Evolutionary conservation across 2,329 filamentous ascomycete genomes (phyloP).

Genomic region (Diplodia corticola): DNA sequence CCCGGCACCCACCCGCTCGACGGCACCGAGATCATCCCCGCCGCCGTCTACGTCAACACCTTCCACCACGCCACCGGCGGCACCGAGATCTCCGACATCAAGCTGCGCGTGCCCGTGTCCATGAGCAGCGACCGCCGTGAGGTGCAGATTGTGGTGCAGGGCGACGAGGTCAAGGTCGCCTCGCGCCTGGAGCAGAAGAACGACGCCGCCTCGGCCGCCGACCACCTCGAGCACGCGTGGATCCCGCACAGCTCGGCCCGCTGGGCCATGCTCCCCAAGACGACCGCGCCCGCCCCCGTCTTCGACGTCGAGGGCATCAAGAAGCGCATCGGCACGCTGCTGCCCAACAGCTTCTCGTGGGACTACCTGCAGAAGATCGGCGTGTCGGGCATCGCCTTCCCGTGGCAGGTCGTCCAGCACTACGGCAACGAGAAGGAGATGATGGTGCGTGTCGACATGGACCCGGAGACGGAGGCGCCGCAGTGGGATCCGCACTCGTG

Average conservation of each 20-base stretch:
- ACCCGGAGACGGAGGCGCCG: conserved; percentile 27
- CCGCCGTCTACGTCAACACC: conserved; percentile 46
- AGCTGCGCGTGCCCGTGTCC: conserved; percentile 40
- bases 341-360: conserved; percentile 39
- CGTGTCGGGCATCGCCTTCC: conserved; percentile 45
- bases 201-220: background rate
- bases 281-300: background rate
- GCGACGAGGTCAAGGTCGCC: conserved; percentile 35
- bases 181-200: conserved; percentile 33
- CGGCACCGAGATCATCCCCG: conserved; percentile 48
- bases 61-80: conserved; percentile 39
- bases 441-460: conserved; percentile 43
- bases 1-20: conserved; percentile 44
- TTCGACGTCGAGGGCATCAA: conserved; percentile 32
- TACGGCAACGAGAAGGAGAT: conserved; percentile 43
- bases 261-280: conserved; percentile 10
- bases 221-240: conserved; percentile 32
- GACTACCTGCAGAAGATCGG: conserved; percentile 44
- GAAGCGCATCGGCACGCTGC: conserved; percentile 31
- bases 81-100: conserved; percentile 35
- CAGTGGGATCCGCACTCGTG: conserved; percentile 38
- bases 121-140: conserved; percentile 37
- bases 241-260: conserved; percentile 35
- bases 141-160: conserved; percentile 41
- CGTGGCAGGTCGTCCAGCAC: conserved; percentile 45